phyloP scores from a whole-genome alignment of 2,329 filamentous ascomycete species.

The Nemania diffusa region DNA sequence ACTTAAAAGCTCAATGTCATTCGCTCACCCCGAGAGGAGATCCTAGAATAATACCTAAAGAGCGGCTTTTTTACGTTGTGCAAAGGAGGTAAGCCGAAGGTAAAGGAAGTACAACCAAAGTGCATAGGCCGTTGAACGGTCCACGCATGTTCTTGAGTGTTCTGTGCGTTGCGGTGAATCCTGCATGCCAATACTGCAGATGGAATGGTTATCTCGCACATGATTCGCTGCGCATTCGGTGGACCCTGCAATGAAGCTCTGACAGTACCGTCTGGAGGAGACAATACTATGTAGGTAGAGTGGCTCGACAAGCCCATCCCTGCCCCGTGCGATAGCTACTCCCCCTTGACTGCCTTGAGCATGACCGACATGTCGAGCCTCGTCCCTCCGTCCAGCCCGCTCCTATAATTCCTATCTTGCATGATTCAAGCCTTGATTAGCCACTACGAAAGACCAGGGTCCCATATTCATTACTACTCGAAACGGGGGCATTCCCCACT shows the following conservation, averaged over 20 bases:
- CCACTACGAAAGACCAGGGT: slow-evolving; percentile 15
- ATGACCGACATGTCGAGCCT: slow-evolving; percentile 32
- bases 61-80: background rate
- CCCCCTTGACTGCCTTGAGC: slow-evolving; percentile 10
- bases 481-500: slow-evolving; percentile 29
- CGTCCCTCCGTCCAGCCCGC: slow-evolving; percentile 26
- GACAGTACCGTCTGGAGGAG: background rate
- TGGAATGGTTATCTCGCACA: background rate
- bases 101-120: background rate
- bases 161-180: slow-evolving; percentile 29
- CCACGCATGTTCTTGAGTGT: slow-evolving; percentile 15
- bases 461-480: slow-evolving; percentile 9
- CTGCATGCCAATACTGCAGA: slow-evolving; percentile 29
- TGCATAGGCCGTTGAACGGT: slow-evolving; percentile 4
- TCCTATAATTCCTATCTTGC: slow-evolving; percentile 34
- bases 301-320: background rate
- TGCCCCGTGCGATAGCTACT: background rate
- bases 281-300: background rate
- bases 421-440: slow-evolving; percentile 31
- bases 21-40: slow-evolving; percentile 7
- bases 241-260: background rate
- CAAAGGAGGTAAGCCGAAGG: background rate
- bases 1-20: background rate
- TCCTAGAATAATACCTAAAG: background rate
- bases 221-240: background rate